Base-by-base conservation (phyloP, 768 basidiomycete genomes). In the Termitomyces sp. region DNA sequence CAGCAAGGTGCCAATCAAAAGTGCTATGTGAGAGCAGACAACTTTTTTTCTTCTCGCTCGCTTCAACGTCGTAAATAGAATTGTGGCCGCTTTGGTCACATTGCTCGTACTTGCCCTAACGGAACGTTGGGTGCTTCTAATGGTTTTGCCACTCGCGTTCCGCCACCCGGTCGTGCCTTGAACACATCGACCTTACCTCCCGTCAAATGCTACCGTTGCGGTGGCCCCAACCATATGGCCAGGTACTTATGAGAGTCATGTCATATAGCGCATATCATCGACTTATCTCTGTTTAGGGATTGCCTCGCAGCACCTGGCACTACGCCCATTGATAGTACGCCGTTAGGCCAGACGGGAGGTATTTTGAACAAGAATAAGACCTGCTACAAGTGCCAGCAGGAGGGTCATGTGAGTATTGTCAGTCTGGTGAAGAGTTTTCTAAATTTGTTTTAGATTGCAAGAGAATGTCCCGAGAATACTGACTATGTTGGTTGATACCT, bases 151-250 rank as follows among this genome's bases (percentile, higher is more conserved):
- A 79, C 86, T 50, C 89, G 91, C 53, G 78, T 82, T 54, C 83
- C 90, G 40, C 88, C 89, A 56, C 85, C 88, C 26, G 89, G 91
- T 48, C 87, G 90, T 62, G 79, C 77, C 30, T 74, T 92, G 63
- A 90, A 92, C 68, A 87, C 83, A 16, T 86, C 89, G 23, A 83
- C 88, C 50, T 75, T 92, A 51, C 89, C 89, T 53, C 87, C 89
- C 18, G 86, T 95, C 53, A 92, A 90, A 73, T 96, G 93, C 68
- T 95, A 90, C 72, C 85, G 89, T 52, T 96, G 94, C 68, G 91
- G 92, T 49, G 91, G 91, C 32, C 85, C 89, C 14, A 95, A 95
- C 75, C 91, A 93, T 70, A 84, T 91, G 81, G 91, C 91, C 13
- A 86, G 82, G 89, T 89, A 70, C 51, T 16, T 40, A 14, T 51